Evolutionary conservation across 331 rosid species (phyloP).

Genomic region (Pyracantha coccinea): DNA sequence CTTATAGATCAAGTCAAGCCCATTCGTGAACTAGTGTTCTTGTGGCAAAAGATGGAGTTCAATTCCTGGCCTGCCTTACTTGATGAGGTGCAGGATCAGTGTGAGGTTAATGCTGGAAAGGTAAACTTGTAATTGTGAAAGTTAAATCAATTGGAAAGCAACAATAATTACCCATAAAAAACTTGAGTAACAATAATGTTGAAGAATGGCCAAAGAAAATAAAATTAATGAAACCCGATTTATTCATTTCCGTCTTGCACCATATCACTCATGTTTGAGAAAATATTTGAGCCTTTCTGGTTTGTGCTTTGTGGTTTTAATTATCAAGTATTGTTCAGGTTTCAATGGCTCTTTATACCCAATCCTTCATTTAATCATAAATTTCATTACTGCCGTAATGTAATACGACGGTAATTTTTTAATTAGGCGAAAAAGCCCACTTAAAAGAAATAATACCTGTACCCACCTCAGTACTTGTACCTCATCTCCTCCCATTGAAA

Average conservation of each 20-base stretch:
- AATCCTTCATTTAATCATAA: neutral
- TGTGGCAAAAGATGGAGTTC: constrained; percentile 73
- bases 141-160: neutral
- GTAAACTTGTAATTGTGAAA: constrained; percentile 26
- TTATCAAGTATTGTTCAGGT: neutral
- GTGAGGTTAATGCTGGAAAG: constrained; percentile 67
- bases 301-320: neutral
- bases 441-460: neutral
- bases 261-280: neutral
- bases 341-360: neutral
- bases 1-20: constrained; percentile 55
- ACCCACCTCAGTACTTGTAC: neutral
- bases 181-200: neutral
- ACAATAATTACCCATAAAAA: neutral
- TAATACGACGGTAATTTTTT: neutral
- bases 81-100: constrained; percentile 69
- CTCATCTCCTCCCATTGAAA: neutral
- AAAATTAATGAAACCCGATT: neutral
- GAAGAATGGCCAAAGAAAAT: neutral
- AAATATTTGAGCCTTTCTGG: neutral
- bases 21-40: constrained; percentile 39
- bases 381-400: neutral
- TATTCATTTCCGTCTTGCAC: neutral
- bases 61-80: constrained; percentile 83
- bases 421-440: neutral